Evolutionary conservation across 2,329 filamentous ascomycete species (phyloP), one percentile per base, ranked within the genome.

Genomic region (Pyrenochaeta sp.): DNA sequence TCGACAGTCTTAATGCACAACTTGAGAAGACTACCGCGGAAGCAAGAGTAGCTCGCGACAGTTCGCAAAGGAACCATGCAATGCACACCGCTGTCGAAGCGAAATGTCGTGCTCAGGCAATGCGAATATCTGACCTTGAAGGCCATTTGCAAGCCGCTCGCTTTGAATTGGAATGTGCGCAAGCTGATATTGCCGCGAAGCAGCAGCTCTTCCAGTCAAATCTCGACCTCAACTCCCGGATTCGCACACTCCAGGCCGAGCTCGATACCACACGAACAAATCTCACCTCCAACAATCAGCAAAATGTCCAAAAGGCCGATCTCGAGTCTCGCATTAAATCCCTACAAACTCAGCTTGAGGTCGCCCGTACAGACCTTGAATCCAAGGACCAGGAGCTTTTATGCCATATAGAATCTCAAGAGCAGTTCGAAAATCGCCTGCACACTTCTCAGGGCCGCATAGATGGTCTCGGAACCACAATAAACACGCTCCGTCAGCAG

Each of bases 401-500:
- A 2, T 64, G 59, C 15, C 58, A 65, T 10, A 68, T 70, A 7
- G 62, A 69, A 30, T 63, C 68, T n/a, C 66, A 68, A 42, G 67
- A 75, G 40, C 52, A 54, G 6, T 50, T 69, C 13, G 71, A 75
- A 34, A 66, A 71, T 37, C 65, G 56, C 8, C 50, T 71, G 5
- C 72, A 64, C 53, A 65, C 59, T 27, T 66, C 72, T 9, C 66
- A 73, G 50, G 71, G 71, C 8, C 69, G 72, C 7, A 63, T 72
- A n/a, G 63, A 74, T 43, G 66, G 71, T 12, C 66, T 76, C 9
- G 73, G 76, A 47, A 52, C 50, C 8, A 68, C 62, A 13, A 59
- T 72, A 8, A 58, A 65, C 5, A 55, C 65, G 5, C 65, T 77
- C n/a, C 75, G 75, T 32, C 64, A 72, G 42, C 73, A 77, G 50